Evolutionary conservation across 2,329 filamentous ascomycete species (phyloP).

Genomic region (Monosporascus cannonballus): DNA sequence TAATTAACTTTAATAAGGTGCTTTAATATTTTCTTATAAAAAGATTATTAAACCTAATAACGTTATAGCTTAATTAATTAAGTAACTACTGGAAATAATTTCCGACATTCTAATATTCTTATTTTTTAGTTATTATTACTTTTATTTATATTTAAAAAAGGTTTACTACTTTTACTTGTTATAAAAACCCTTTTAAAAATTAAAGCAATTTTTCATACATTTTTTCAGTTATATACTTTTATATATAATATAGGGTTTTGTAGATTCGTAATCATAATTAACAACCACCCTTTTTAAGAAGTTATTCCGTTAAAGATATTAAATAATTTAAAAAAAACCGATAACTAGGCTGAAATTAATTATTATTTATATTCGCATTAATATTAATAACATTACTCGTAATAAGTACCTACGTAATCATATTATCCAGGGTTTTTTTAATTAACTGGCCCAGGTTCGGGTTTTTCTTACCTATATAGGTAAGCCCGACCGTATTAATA

Average conservation of each 20-base stretch:
- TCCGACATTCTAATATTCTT: no score
- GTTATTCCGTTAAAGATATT: conserved; percentile 75
- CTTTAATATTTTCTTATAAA: conserved; percentile 73
- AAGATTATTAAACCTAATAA: no score
- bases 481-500: conserved; percentile 67
- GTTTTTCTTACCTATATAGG: conserved; percentile 50
- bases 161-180: no score
- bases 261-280: conserved; percentile 64
- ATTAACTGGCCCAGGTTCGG: no score
- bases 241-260: no score
- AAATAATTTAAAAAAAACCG: conserved; percentile 63
- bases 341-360: conserved; percentile 10
- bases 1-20: conserved; percentile 88
- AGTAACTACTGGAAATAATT: no score
- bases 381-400: conserved; percentile 23
- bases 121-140: no score
- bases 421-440: conserved; percentile 19
- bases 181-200: no score
- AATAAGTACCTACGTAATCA: conserved; percentile 28
- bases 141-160: no score
- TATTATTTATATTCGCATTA: conserved; percentile 12
- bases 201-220: no score
- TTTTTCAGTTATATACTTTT: no score
- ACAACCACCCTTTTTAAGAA: conserved; percentile 55
- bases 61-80: no score